Evolutionary conservation across 192 early-diverging fungal genomes (phyloP).

Genomic region (Umbelopsis isabellina): DNA sequence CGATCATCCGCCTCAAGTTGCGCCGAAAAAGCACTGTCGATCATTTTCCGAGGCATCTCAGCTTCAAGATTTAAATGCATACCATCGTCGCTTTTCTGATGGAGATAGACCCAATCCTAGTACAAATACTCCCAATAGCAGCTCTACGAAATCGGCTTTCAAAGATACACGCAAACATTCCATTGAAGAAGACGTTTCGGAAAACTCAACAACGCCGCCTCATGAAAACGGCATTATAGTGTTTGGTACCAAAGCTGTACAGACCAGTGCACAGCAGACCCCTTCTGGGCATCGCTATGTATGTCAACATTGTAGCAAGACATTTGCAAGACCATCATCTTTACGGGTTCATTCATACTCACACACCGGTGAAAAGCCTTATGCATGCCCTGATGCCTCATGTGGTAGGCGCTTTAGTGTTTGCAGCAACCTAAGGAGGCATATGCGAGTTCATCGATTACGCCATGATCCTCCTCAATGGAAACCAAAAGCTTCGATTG

Average conservation of each 20-base stretch:
- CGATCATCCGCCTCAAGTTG: background rate
- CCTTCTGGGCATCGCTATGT: background rate
- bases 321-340: slow-evolving; percentile 8
- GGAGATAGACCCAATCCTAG: background rate
- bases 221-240: slow-evolving; percentile 4
- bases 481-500: slow-evolving; percentile 23
- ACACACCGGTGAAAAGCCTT: slow-evolving; percentile 13
- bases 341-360: slow-evolving; percentile 17
- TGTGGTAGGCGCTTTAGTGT: slow-evolving; percentile 17
- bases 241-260: background rate
- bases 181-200: background rate
- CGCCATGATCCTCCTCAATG: slow-evolving; percentile 20
- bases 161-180: too few species aligned
- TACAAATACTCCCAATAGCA: too few species aligned
- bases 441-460: slow-evolving; percentile 23
- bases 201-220: background rate
- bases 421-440: slow-evolving; percentile 22
- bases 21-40: slow-evolving; percentile 4
- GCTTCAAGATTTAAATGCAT: slow-evolving; percentile 12
- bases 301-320: slow-evolving; percentile 7
- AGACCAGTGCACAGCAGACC: background rate
- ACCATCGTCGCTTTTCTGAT: slow-evolving; percentile 1
- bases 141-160: too few species aligned
- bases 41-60: slow-evolving; percentile 16
- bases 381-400: slow-evolving; percentile 11